Percentiles rank a stretch among this genome's conserved stretches.
These are phyloP conservation scores for Trypanosoma brucei DNA, from an alignment of 208 protist species.

Conservation along the genomic window DNA sequence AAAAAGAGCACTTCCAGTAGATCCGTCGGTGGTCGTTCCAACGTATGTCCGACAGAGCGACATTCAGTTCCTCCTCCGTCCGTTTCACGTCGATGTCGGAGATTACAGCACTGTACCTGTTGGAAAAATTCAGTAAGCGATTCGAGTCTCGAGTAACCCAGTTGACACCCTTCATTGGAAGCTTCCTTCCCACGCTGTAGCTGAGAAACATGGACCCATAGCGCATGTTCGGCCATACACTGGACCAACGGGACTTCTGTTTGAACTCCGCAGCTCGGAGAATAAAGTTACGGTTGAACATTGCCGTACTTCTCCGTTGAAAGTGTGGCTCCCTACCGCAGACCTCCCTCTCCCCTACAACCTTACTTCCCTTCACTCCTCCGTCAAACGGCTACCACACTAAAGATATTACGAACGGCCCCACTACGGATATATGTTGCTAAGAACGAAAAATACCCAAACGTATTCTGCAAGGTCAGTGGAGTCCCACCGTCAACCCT, in stretches of 20 bases:
- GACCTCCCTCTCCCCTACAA: too few relatives aligned
- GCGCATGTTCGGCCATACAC: conserved; percentile 86
- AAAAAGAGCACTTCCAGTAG: conserved; percentile 81
- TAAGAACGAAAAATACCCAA: too few relatives aligned
- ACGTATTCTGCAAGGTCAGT: too few relatives aligned
- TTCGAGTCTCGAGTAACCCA: conserved; percentile 88
- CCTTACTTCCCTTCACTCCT: background rate
- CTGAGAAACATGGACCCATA: conserved; percentile 85
- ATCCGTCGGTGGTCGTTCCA: conserved; percentile 86
- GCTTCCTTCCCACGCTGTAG: conserved; percentile 72
- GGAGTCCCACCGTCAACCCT: too few relatives aligned
- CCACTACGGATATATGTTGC: too few relatives aligned
- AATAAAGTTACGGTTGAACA: conserved; percentile 24
- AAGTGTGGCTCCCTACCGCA: too few relatives aligned
- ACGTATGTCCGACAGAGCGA: conserved; percentile 63
- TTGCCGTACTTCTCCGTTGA: conserved; percentile 4
- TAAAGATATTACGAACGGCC: background rate
- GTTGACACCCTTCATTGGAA: conserved; percentile 80
- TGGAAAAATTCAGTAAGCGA: conserved; percentile 65
- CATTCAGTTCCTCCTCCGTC: conserved; percentile 78
- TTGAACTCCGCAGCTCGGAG: conserved; percentile 84
- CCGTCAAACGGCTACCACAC: conserved; percentile 8
- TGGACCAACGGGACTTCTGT: conserved; percentile 86
- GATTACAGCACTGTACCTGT: conserved; percentile 71
- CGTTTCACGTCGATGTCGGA: conserved; percentile 70